Base-by-base conservation (phyloP, 140 eudicot genomes). In the Oenanthe javanica region DNA sequence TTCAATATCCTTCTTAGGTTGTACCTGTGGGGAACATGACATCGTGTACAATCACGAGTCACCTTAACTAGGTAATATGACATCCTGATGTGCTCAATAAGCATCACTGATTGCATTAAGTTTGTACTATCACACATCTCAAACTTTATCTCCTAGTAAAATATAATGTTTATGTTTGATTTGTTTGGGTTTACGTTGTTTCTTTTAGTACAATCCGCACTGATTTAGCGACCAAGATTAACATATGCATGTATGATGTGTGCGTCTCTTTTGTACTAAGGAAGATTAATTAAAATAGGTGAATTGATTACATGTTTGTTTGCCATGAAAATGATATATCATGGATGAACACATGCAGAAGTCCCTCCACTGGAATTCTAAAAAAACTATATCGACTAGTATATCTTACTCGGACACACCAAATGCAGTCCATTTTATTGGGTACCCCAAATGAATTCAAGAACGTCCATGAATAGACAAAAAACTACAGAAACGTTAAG, bases 261-360 rank as follows among this genome's bases (percentile, higher is more conserved):
- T 25, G 43, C 36, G 21, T 4, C 9, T n/a, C n/a, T n/a, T n/a
- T n/a, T 84, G 78, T 57, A 15, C 92, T 85, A 25, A 67, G 45
- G 45, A 67, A 16, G 73, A 67, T 67, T 67, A 67, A 0, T 31
- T 47, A 47, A 1, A 47, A 47, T 47, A 6, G 50, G 9, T 47
- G 50, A 9, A 47, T 8, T 47, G 50, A 7, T 47, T 47, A 14
- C 36, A 23, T 67, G 38, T 67, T 8, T 77, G 49, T 77, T 36
- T 38, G 15, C 71, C 71, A 77, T 77, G 80, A 54, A 36, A 52
- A 45, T 77, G 69, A 52, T 54, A 23, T 14, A 19, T 46, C 50
- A 77, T 40, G 46, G 47, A 52, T 43, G 80, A 19, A 31, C 54
- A 25, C 27, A 36, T 36, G 40, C 40, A 36, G 40, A 36, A 9